Evolutionary conservation across 2,329 filamentous ascomycete genomes (phyloP).

Genomic region (Xylaria polymorpha): DNA sequence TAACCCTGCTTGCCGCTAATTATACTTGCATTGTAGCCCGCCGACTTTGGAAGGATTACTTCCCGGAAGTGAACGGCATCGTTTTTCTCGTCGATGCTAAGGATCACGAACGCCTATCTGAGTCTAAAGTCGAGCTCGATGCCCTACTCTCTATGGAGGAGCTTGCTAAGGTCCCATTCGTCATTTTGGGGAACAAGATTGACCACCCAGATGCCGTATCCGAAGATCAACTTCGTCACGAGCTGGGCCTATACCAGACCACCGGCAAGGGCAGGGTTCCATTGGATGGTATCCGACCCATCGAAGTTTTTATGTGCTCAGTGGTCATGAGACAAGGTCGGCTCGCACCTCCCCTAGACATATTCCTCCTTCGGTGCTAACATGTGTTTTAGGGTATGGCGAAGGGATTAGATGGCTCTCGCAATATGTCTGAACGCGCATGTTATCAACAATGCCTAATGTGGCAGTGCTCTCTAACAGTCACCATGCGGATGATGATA

Average conservation of each 20-base stretch:
- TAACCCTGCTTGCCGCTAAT: constrained; percentile 29
- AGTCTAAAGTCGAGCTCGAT: constrained; percentile 97
- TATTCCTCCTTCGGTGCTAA: constrained; percentile 35
- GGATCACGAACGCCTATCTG: constrained; percentile 92
- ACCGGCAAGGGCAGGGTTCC: constrained; percentile 96
- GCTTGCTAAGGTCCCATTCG: constrained; percentile 92
- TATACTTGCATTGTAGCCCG: constrained; percentile 68
- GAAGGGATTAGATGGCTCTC: constrained; percentile 93
- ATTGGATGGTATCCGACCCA: constrained; percentile 89
- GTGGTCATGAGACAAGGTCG: constrained; percentile 95
- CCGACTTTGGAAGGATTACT: constrained; percentile 96
- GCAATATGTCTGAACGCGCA: constrained; percentile 78
- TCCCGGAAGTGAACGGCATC: constrained; percentile 94
- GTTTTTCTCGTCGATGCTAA: constrained; percentile 98
- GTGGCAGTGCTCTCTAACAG: constrained; percentile 28
- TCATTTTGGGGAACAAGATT: constrained; percentile 99
- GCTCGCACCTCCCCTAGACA: constrained; percentile 44
- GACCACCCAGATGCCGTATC: constrained; percentile 95
- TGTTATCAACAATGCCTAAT: constrained; percentile 22
- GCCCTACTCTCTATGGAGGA: constrained; percentile 97
- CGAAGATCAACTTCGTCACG: constrained; percentile 93
- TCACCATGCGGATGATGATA: constrained; percentile 36
- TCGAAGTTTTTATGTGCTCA: constrained; percentile 99
- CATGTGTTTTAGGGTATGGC: constrained; percentile 72
- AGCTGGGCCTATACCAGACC: constrained; percentile 94